These are phyloP conservation scores for Passiflora organensis DNA, from an alignment of 345 rosid genomes.

Conservation along the genomic window DNA sequence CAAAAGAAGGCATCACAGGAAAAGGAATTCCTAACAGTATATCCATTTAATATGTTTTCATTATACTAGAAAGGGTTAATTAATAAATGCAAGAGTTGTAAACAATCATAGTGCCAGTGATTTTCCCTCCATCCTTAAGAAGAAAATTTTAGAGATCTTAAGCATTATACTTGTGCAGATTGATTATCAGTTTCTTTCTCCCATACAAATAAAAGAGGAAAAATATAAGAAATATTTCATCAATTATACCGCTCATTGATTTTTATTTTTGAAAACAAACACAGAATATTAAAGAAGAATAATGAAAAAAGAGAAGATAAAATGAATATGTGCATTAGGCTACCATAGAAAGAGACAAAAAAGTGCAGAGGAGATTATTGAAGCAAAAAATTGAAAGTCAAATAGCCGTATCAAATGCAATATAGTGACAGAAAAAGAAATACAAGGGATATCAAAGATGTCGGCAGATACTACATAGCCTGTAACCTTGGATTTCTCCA, in stretches of 20 bases:
- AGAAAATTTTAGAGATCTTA: background rate
- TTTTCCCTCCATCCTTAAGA: background rate
- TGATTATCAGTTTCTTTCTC: no score
- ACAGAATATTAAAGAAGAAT: no score
- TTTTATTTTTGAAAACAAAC: no score
- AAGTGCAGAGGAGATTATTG: background rate
- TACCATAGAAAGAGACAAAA: background rate
- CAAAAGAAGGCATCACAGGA: conserved; percentile 31
- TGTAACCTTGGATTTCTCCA: conserved; percentile 2
- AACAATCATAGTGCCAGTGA: background rate
- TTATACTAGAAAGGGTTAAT: conserved; percentile 1
- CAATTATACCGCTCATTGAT: no score
- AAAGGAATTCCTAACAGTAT: conserved; percentile 57
- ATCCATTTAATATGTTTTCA: conserved; percentile 25
- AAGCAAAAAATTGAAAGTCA: background rate
- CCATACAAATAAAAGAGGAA: no score
- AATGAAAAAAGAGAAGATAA: no score
- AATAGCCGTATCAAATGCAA: background rate
- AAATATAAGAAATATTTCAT: no score
- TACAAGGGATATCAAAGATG: background rate
- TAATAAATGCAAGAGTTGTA: background rate
- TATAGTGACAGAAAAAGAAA: background rate
- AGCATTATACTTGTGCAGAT: background rate
- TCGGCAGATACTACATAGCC: background rate
- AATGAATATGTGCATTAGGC: background rate